Evolutionary conservation across 768 basidiomycete species (phyloP).

Genomic region (Solioccasus polychromus): DNA sequence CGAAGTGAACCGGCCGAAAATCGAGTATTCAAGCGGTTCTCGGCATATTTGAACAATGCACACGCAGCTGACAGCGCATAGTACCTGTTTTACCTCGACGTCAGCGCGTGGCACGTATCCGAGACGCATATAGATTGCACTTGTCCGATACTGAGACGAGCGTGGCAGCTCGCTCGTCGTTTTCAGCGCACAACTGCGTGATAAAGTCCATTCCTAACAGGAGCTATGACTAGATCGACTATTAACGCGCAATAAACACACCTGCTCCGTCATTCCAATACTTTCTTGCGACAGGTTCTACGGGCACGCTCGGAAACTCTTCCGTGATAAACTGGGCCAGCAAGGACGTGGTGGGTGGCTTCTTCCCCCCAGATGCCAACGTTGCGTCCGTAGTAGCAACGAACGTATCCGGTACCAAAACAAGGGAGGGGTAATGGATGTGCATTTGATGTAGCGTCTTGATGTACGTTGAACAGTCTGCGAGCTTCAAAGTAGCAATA

Average conservation of each 20-base stretch:
- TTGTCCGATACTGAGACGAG: slow-evolving; percentile 79
- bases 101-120: slow-evolving; percentile 1
- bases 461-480: slow-evolving; percentile 85
- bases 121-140: slow-evolving; percentile 45
- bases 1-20: slow-evolving; percentile 70
- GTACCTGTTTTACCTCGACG: slow-evolving; percentile 49
- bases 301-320: slow-evolving; percentile 63
- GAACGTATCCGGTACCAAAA: slow-evolving; percentile 84
- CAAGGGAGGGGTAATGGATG: slow-evolving; percentile 62
- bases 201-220: slow-evolving; percentile 72
- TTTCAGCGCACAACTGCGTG: slow-evolving; percentile 71
- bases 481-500: slow-evolving; percentile 45
- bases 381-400: slow-evolving; percentile 55
- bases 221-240: background rate
- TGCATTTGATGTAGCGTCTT: slow-evolving; percentile 88
- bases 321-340: slow-evolving; percentile 71
- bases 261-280: slow-evolving; percentile 88
- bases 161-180: slow-evolving; percentile 78
- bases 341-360: slow-evolving; percentile 48
- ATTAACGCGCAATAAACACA: slow-evolving; percentile 22
- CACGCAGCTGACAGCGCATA: slow-evolving; percentile 84
- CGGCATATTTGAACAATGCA: slow-evolving; percentile 85
- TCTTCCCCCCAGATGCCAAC: slow-evolving; percentile 42
- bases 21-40: slow-evolving; percentile 62
- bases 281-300: slow-evolving; percentile 71